Evolutionary conservation across 805 yeast genomes (phyloP), one percentile per base, ranked within the genome.

Genomic region (Tetrapisispora iriomotensis): DNA sequence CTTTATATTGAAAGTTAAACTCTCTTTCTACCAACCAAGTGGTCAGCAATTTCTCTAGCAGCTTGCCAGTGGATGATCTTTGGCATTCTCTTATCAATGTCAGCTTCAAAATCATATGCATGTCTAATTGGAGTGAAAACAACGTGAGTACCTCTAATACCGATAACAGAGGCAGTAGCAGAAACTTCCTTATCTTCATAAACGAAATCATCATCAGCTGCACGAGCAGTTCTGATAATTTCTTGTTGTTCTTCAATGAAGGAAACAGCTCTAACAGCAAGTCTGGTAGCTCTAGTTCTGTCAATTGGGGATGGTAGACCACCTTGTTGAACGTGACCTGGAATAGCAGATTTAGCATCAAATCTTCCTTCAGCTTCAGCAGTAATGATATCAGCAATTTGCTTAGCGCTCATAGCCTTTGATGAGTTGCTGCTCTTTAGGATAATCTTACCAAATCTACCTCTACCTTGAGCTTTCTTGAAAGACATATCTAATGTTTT

Each of bases 261-360:
- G 44, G 76, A 75, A 39, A 80, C 75, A 19, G 87, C 79, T 54
- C 72, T 74, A 38, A 81, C 71, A 0, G 87, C 81, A 45, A 78
- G 75, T 56, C 85, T 72, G 3, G 82, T 75, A 6, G 85, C 88
- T 51, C 77, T 68, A 1, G 82, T 77, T 64, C 94, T 69, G 59
- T 83, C 94, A 58, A 80, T 79, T 24, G 88, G 73, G 0, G 85
- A 73, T 41, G 94, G 92, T 23, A 75, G 64, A 37, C 78, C 79
- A 55, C 94, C 94, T 58, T 83, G 94, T 64, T 83, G 92, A 24
- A 82, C 88, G 56, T 82, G 94, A 18, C 94, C 92, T 19, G 94
- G 94, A 40, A 79, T 70, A 10, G 92, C 92, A 6, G 88, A 76
- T 58, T 79, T 77, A 18, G 85, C 77, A 50, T 82, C 90, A 48